Evolutionary conservation across 176 grass and related monocot species (phyloP), one percentile per base, ranked within the genome.

Genomic region (Lolium rigidum): DNA sequence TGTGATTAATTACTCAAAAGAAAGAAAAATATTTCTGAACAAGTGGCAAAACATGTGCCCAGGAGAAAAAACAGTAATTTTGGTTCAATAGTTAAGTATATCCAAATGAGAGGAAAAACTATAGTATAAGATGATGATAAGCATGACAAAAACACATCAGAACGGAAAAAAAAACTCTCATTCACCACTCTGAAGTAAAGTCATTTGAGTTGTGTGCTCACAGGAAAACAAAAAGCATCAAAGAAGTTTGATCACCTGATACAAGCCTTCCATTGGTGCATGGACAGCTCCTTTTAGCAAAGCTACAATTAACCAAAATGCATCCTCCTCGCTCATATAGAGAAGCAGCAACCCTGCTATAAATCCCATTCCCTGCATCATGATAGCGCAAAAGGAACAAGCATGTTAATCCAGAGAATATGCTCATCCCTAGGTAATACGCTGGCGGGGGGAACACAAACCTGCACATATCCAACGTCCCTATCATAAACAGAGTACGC

Each of bases 301-400:
- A 22, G 94, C 97, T 35, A 99, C 97, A 80, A 99, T 89, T 64
- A 99, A 78, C 97, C 97, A 99, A 83, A 99, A 99, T 77, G 90
- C 94, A 90, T 99, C 94, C 70, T 99, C 97, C 54, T 99, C 97
- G 24, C 97, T 94, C 97, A 99, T 99, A 74, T 99, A 99, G 77
- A 99, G 94, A 83, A 99, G 94, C 22, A 99, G 83, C 68, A 99
- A 43, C 54, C 94, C 94, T 8, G 94, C 92, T 94, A 99, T 90
- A 90, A 99, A 99, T 74, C 94, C 97, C 97, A 99, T 99, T 80
- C 97, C 97, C 97, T 98, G 86, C n/a, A 82, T 52, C 21, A 77
- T 38, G 2, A 24, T 52, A 35, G 6, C 28, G 8, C 46, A 87
- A 15, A 90, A 78, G 44, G 38, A 87, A 83, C 10, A 84, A 84